Evolutionary conservation across 805 yeast species (phyloP).

Genomic region (Ogataea haglerorum): DNA sequence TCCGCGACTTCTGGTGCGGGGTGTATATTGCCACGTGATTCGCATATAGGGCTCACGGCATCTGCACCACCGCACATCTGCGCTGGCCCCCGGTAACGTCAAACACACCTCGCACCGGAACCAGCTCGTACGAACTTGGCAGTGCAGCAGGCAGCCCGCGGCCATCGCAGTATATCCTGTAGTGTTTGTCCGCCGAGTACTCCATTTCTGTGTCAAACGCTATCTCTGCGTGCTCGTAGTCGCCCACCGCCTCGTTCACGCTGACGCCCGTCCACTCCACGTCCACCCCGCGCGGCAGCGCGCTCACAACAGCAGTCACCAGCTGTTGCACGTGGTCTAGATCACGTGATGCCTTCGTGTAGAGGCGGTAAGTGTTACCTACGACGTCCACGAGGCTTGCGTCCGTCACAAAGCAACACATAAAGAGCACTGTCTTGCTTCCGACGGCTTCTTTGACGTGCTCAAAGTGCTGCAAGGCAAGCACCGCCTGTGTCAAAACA

Average conservation of each 20-base stretch:
- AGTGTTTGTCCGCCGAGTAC: conserved; percentile 25
- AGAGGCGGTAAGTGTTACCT: conserved; percentile 44
- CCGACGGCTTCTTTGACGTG: conserved; percentile 57
- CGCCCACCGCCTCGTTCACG: conserved; percentile 39
- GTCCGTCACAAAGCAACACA: conserved; percentile 54
- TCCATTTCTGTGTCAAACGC: not conserved
- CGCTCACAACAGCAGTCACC: conserved; percentile 51
- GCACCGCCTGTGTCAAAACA: conserved; percentile 36
- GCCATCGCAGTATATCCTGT: conserved; percentile 24
- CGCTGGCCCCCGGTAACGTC: conserved; percentile 5
- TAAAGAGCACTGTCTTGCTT: conserved; percentile 41
- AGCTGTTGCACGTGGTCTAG: conserved; percentile 24
- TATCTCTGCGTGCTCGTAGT: conserved; percentile 23
- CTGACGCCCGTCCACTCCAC: conserved; percentile 76
- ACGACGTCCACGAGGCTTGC: conserved; percentile 30
- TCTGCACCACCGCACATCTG: conserved; percentile 15
- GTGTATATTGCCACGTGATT: conserved; percentile 13
- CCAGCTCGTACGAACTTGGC: conserved; percentile 22
- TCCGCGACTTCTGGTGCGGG: conserved; percentile 12
- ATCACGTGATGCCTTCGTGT: conserved; percentile 24
- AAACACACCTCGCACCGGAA: conserved; percentile 21
- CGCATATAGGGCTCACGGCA: not conserved
- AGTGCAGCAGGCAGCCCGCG: not conserved
- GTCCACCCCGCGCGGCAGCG: conserved; percentile 59
- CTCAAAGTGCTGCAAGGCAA: conserved; percentile 74